Evolutionary conservation across 306 rosid species (phyloP), one percentile per base, ranked within the genome.

Genomic region (Gillenia trifoliata): DNA sequence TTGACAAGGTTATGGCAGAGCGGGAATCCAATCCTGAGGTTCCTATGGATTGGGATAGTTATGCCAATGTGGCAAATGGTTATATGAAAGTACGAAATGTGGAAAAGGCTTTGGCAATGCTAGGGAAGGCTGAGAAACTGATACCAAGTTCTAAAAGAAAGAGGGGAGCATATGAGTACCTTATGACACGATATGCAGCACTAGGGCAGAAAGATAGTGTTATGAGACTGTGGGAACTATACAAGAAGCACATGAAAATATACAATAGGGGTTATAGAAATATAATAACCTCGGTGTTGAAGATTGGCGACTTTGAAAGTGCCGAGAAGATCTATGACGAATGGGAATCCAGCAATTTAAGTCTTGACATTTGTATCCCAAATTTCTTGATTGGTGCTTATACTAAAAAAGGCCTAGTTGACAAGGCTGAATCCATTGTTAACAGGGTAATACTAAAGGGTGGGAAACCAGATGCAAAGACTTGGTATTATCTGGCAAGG

Each of bases 321-420:
- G 85, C 79, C n/a, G 73, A 81, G 26, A 68, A 68, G 75, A 77
- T 81, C 43, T 66, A 67, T 41, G 78, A 77, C 30, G 85, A 81
- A 30, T 77, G 82, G 85, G 85, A 77, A 72, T 54, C 81, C 23
- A 40, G 29, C 57, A 41, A 73, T 10, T 50, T 70, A 72, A 40
- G 0, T 29, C 63, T 50, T 52, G 82, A 81, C 28, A 68, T 77
- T 34, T 66, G 79, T 30, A 52, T 81, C 28, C 79, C 82, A 10
- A 81, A 68, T 70, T 34, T 4, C 63, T 63, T 81, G 64, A 62
- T 81, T 38, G 11, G 47, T 60, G 62, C 55, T 77, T 81, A 40
- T 31, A 33, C 69, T 47, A 77, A 76, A 55, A 77, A 68, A 9
- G 85, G 85, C 65, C 76, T 67, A 29, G 7, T 68, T 26, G 76